Conservation (phyloP, 768 basidiomycete genomes). For the Daedaleopsis nitida region DNA sequence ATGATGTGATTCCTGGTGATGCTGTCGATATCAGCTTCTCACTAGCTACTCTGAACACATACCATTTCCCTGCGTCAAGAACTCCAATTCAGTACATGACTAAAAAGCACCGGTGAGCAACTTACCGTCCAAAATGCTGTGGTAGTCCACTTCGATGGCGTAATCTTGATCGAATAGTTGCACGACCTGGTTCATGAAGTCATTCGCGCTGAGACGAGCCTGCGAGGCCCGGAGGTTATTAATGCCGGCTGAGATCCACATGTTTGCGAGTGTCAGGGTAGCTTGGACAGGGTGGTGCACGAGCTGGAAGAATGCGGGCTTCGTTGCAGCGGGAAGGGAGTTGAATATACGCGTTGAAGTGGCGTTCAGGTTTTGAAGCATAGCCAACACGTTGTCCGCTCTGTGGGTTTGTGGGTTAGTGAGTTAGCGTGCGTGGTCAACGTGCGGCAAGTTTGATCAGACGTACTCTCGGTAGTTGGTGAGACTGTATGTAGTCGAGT, state of each 20-base stretch:
- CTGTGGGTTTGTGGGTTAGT: no score
- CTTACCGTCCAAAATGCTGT: slow-evolving; percentile 55
- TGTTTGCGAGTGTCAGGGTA: slow-evolving; percentile 55
- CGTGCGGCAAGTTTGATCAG: not conserved
- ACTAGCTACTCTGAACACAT: slow-evolving; percentile 45
- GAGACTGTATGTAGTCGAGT: slow-evolving; percentile 61
- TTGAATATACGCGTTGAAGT: slow-evolving; percentile 59
- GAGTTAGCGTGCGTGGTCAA: not conserved
- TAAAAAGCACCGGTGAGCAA: not conserved
- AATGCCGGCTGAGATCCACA: slow-evolving; percentile 59
- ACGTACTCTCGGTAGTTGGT: slow-evolving; percentile 70
- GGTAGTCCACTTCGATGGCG: slow-evolving; percentile 62
- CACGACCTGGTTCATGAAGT: slow-evolving; percentile 55
- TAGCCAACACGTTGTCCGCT: slow-evolving; percentile 50
- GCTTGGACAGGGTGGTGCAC: slow-evolving; percentile 67
- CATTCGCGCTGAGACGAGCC: slow-evolving; percentile 62
- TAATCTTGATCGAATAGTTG: slow-evolving; percentile 61
- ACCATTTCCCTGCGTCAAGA: slow-evolving; percentile 55
- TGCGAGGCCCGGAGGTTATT: slow-evolving; percentile 67
- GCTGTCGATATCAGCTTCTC: not conserved
- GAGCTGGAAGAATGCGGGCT: slow-evolving; percentile 72
- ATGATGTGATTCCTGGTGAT: slow-evolving; percentile 49
- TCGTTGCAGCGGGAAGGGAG: slow-evolving; percentile 43
- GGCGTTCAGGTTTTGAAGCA: slow-evolving; percentile 50
- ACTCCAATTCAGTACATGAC: not conserved